phyloP scores from a whole-genome alignment of 1,284 basidiomycete species.

The Ceratobasidium sp. region DNA sequence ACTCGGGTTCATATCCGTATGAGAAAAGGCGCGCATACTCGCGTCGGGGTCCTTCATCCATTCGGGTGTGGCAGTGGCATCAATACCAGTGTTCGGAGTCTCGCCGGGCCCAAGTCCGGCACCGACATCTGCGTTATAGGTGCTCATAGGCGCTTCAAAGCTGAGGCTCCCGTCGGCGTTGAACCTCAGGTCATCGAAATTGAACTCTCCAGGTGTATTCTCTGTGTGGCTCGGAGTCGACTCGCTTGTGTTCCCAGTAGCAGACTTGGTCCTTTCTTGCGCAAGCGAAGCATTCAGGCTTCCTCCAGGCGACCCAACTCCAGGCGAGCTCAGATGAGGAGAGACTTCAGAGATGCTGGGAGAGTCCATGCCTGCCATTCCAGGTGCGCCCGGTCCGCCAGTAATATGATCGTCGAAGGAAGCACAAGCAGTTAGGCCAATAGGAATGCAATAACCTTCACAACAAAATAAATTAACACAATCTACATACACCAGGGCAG shows the following conservation, averaged over 20 bases:
- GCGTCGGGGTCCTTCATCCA: conserved; percentile 6
- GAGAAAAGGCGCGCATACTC: not conserved
- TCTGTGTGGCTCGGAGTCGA: not conserved
- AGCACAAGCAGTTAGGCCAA: conserved; percentile 34
- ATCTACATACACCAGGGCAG: not conserved
- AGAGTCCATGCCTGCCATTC: conserved; percentile 37
- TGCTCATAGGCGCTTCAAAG: not conserved
- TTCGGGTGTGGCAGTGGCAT: not conserved
- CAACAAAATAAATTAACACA: not conserved
- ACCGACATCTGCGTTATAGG: conserved; percentile 27
- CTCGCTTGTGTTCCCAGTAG: not conserved
- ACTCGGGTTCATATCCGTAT: conserved; percentile 5
- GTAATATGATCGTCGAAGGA: conserved; percentile 42
- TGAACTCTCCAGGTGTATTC: not conserved
- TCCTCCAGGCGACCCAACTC: not conserved
- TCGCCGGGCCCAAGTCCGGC: not conserved
- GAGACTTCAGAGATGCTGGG: conserved; percentile 35
- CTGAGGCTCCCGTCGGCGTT: conserved; percentile 34
- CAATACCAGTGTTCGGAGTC: not conserved
- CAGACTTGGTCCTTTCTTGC: not conserved
- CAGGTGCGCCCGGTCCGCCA: conserved; percentile 36
- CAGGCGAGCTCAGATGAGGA: conserved; percentile 11
- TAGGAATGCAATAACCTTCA: conserved; percentile 39
- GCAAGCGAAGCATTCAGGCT: conserved; percentile 10
- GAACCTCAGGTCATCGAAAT: conserved; percentile 22